These are phyloP conservation scores for Jaltomata sinuosa DNA, from an alignment of 257 asterid species.

Conservation along the genomic window DNA sequence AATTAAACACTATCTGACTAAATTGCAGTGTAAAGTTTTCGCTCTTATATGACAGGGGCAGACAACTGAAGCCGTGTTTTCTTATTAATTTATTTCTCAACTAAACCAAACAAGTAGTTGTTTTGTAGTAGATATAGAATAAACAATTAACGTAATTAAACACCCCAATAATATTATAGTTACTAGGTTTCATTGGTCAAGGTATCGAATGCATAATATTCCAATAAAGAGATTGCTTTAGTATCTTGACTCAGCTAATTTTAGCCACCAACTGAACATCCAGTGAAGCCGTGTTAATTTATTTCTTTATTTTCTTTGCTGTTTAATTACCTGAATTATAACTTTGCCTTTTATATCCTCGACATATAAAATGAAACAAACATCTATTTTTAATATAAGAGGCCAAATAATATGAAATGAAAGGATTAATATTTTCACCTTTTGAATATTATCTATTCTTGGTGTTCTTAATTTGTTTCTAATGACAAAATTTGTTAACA, in stretches of 20 bases:
- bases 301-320: neutral
- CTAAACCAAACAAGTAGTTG: neutral
- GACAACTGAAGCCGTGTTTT: neutral
- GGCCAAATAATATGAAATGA: too few species aligned
- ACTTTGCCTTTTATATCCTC: too few species aligned
- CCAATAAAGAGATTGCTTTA: neutral
- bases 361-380: too few species aligned
- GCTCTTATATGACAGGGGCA: neutral
- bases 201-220: neutral
- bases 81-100: neutral
- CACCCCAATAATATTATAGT: neutral
- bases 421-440: neutral
- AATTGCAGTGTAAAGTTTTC: neutral
- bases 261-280: neutral
- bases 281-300: neutral
- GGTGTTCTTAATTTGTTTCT: neutral
- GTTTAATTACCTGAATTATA: too few species aligned
- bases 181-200: neutral
- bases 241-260: neutral
- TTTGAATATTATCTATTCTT: too few species aligned
- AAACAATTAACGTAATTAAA: neutral
- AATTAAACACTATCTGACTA: neutral
- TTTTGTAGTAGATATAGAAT: neutral
- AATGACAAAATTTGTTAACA: neutral
- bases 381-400: too few species aligned